Evolutionary conservation across 2,329 filamentous ascomycete species (phyloP), one percentile per base, ranked within the genome.

Genomic region (Fusarium foetens): DNA sequence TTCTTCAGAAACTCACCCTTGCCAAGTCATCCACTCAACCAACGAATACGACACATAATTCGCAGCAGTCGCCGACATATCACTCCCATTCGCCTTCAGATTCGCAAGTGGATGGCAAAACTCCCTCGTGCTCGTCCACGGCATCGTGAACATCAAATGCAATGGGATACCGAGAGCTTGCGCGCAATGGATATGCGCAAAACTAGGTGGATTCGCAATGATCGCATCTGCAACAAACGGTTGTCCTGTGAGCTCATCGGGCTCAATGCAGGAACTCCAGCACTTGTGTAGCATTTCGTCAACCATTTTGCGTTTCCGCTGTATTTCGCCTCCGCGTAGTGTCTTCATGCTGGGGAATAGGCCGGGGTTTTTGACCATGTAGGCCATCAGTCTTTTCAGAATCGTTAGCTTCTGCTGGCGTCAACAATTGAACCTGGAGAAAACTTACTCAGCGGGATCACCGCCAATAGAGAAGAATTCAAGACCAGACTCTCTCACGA

Each of bases 1-100:
- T 27, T 27, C 27, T 27, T 27, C 27, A 5, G 5, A 6, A 6
- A 38, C 62, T 63, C 66, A 76, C 75, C 92, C 92, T 80, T 94
- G 92, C 92, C 92, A 94, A 16, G 92, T 92, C 82, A 94, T 85
- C 86, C 93, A 90, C 65, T 94, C 92, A 2, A 94, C 90, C 43
- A 94, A 83, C 1, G 88, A 87, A 74, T 94, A 94, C 0, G 90
- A 92, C 14, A 93, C 86, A 72, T 91, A 93, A 7, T 72, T 94
- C 93, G 3, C 91, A 87, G 4, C 19, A 3, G 90, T 19, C 38
- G 7, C 49, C 8, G 58, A 61, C 54, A 58, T 55, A 0, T 69
- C 52, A 68, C 69, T 27, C 25, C 70, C 71, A 90, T 91, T 42
- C 8, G 52, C 9, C 63, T 90, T 86, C 25, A 94, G 88, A 67